Conservation (phyloP, 768 basidiomycete genomes). For the Steccherinum ochraceum region DNA sequence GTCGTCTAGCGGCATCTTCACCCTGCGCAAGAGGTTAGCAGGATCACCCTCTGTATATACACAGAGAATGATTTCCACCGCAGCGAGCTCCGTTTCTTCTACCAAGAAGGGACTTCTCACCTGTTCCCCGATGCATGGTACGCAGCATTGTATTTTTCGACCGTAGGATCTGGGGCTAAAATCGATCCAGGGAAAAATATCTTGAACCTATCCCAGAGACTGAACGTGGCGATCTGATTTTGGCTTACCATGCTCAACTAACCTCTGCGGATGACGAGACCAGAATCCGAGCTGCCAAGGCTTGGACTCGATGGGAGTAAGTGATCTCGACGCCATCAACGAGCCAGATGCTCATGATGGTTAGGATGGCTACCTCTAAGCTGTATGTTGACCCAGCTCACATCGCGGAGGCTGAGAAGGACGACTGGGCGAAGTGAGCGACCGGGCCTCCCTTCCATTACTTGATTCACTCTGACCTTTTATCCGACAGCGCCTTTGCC, state of each 20-base stretch:
- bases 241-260: slow-evolving; percentile 79
- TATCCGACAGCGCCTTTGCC: slow-evolving; percentile 64
- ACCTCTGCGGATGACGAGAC: slow-evolving; percentile 64
- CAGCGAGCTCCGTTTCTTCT: slow-evolving; percentile 86
- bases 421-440: slow-evolving; percentile 69
- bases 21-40: slow-evolving; percentile 67
- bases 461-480: background rate
- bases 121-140: slow-evolving; percentile 89
- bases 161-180: too few relatives aligned
- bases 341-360: too few relatives aligned
- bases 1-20: slow-evolving; percentile 73
- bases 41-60: background rate
- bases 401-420: slow-evolving; percentile 62
- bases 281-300: slow-evolving; percentile 65
- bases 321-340: too few relatives aligned
- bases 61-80: background rate
- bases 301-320: slow-evolving; percentile 90
- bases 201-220: slow-evolving; percentile 72
- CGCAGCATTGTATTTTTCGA: slow-evolving; percentile 8
- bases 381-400: slow-evolving; percentile 63
- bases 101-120: slow-evolving; percentile 78
- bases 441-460: background rate
- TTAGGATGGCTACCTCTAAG: slow-evolving; percentile 78
- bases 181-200: slow-evolving; percentile 67
- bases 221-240: slow-evolving; percentile 73